Percentiles rank a stretch among this genome's conserved stretches.
These are phyloP conservation scores for Rhodamnia rubescens DNA, from an alignment of 345 rosid species.

Conservation along the genomic window DNA sequence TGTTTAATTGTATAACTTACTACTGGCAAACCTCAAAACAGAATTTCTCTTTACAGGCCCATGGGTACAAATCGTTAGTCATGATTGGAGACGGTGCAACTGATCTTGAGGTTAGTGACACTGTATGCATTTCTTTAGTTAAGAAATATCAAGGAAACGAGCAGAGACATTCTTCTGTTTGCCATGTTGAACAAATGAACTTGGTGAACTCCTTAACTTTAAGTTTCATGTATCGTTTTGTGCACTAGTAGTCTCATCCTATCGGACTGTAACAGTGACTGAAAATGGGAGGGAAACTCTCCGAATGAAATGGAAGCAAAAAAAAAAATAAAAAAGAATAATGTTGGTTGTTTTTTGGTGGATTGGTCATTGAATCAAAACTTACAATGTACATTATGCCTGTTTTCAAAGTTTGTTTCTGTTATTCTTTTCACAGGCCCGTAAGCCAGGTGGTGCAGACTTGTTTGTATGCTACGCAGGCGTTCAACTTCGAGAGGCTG, in stretches of 20 bases:
- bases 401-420: background rate
- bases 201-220: background rate
- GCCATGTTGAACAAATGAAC: background rate
- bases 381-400: background rate
- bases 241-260: background rate
- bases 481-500: constrained; percentile 73
- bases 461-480: constrained; percentile 83
- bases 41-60: constrained; percentile 28
- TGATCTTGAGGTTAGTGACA: constrained; percentile 70
- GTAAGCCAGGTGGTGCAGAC: constrained; percentile 83
- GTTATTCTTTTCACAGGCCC: constrained; percentile 35
- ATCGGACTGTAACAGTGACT: background rate
- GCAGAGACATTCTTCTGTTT: background rate
- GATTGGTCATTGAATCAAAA: background rate
- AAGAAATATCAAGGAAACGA: background rate
- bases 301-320: background rate
- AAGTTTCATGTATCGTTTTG: background rate
- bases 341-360: background rate
- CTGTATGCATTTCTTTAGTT: background rate
- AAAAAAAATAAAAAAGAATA: background rate
- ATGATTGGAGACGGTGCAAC: constrained; percentile 99
- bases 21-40: background rate
- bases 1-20: background rate
- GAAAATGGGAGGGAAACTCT: background rate
- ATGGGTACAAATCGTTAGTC: constrained; percentile 57